Conservation (phyloP, 441 rosid species). For the Brassica balearica region DNA sequence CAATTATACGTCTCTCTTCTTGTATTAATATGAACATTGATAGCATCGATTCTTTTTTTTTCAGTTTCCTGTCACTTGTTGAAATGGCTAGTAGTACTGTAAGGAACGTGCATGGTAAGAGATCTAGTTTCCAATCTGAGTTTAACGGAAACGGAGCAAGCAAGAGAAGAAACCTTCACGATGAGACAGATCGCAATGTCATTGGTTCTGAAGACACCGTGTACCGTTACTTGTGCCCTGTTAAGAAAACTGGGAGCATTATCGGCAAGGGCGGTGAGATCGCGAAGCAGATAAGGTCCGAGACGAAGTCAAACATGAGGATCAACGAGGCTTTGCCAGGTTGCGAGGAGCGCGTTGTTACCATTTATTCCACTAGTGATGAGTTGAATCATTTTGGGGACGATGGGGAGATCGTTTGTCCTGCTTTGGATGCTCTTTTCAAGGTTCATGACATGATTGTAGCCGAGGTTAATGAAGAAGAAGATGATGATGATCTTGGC, state of each 20-base stretch:
- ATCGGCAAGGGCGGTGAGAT: conserved; percentile 80
- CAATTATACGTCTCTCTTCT: neutral
- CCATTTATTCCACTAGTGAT: conserved; percentile 64
- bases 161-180: conserved; percentile 71
- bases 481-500: conserved; percentile 48
- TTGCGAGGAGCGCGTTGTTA: conserved; percentile 70
- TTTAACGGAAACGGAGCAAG: conserved; percentile 61
- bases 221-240: conserved; percentile 50
- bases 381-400: conserved; percentile 57
- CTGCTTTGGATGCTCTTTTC: conserved; percentile 79
- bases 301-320: conserved; percentile 68
- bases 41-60: neutral
- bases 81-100: conserved; percentile 57
- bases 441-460: conserved; percentile 65
- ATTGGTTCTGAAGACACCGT: conserved; percentile 63
- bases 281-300: conserved; percentile 67
- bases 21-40: no score
- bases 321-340: conserved; percentile 67
- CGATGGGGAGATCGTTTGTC: conserved; percentile 60
- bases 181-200: conserved; percentile 47
- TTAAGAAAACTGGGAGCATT: conserved; percentile 68
- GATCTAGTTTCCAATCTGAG: conserved; percentile 69
- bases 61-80: neutral
- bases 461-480: conserved; percentile 9
- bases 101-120: conserved; percentile 66